Base-by-base conservation (phyloP, 2,329 filamentous ascomycete species). In the Claviceps arundinis region DNA sequence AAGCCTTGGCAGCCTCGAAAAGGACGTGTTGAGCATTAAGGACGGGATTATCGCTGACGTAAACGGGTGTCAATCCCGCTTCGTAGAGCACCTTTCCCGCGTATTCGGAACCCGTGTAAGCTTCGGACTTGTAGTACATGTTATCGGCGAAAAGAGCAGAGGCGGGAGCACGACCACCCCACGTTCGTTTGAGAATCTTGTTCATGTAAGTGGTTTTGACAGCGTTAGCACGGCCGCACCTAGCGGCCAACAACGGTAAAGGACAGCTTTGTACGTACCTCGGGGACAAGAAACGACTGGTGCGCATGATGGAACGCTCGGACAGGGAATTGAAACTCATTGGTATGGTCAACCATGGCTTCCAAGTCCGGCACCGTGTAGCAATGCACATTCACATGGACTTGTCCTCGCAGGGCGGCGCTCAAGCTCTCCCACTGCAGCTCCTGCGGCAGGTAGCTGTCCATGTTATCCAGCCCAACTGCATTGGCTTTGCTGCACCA, bases 41-140 rank as follows among this genome's bases (percentile, higher is more conserved):
- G 0, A 85, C 81, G 0, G 83, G 83, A 61, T 86, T 87, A 61
- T 85, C 82, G 55, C 77, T 81, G n/a, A 86, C 82, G 56, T 84
- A 85, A 22, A 84, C 76, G 1, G 81, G 74, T 0, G 81, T 84
- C 37, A 87, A 70, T 26, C 78, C 81, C 52, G 77, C 73, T 22
- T 85, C 81, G 57, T 80, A 80, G 0, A 87, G 71, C 4, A 80
- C 72, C 61, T 84, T 85, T 26, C 82, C 82, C 1, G 82, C 82
- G 54, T 77, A 77, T 61, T 85, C 80, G 11, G 80, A 84, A 0
- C 75, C 82, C 4, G 77, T 69, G 57, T 82, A 84, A 0, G 81
- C 70, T 65, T 87, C 84, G 1, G 76, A 72, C 65, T 87, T 85
- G 73, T 85, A 87, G 63, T 78, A 84, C 78, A 85, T 85, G 61